Conservation (phyloP, 2,329 filamentous ascomycete species). For the Ceratocystis colombiana region DNA sequence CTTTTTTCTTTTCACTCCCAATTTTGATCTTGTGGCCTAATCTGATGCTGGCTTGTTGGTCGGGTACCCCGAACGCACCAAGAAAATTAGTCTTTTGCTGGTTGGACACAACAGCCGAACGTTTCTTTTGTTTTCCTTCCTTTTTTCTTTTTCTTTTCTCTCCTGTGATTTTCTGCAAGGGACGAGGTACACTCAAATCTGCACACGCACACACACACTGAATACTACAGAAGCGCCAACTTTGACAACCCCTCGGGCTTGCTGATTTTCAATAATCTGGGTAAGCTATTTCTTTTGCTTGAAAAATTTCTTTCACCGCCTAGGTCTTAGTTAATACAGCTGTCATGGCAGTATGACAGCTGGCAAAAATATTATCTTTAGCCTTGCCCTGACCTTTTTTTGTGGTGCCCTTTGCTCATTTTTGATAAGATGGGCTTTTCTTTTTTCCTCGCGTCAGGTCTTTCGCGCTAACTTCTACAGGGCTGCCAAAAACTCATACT, state of each 20-base stretch:
- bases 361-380: background rate
- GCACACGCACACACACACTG: too few relatives aligned
- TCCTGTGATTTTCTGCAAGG: too few relatives aligned
- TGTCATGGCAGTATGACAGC: background rate
- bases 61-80: constrained; percentile 3
- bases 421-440: constrained; percentile 2
- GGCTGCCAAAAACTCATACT: background rate
- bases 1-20: background rate
- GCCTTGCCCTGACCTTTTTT: background rate
- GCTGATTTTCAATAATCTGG: too few relatives aligned
- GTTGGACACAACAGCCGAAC: background rate
- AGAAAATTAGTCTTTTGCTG: background rate
- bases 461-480: background rate
- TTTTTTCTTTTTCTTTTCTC: background rate
- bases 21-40: constrained; percentile 13
- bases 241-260: too few relatives aligned
- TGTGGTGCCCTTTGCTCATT: background rate
- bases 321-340: too few relatives aligned
- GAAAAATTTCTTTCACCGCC: constrained; percentile 8
- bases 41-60: background rate
- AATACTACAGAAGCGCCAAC: too few relatives aligned
- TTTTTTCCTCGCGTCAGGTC: constrained; percentile 10
- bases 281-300: background rate
- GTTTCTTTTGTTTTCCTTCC: background rate
- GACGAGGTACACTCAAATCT: too few relatives aligned